Conservation (phyloP, 1,139 yeast genomes). For the Arxiozyma bovina region DNA sequence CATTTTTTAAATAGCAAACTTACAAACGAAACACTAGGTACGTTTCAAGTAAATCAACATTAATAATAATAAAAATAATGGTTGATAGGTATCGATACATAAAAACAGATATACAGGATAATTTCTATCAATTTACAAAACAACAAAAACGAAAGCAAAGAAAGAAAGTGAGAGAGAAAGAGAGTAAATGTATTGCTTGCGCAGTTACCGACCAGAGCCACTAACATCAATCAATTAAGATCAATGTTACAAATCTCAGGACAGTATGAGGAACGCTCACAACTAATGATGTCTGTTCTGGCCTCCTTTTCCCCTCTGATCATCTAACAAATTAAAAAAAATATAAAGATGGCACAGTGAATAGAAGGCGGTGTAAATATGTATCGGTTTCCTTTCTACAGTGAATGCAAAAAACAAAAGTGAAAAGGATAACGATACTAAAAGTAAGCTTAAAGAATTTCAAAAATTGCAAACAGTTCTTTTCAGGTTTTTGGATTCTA, state of each 20-base stretch:
- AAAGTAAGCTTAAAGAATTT: neutral
- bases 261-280: conserved; percentile 33
- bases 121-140: too few relatives aligned
- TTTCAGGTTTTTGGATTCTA: neutral
- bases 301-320: conserved; percentile 32
- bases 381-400: conserved; percentile 23
- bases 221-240: conserved; percentile 4
- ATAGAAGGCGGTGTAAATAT: conserved; percentile 29
- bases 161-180: neutral
- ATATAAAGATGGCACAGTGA: conserved; percentile 30
- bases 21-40: too few relatives aligned
- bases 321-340: conserved; percentile 22
- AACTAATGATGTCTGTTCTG: conserved; percentile 16
- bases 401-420: neutral
- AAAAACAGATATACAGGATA: too few relatives aligned
- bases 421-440: neutral
- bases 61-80: too few relatives aligned
- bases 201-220: conserved; percentile 32
- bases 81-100: too few relatives aligned
- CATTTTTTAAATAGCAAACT: too few relatives aligned
- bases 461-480: too few relatives aligned
- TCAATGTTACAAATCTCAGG: conserved; percentile 13
- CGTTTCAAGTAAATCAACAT: too few relatives aligned
- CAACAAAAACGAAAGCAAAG: neutral
- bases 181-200: conserved; percentile 22